Evolutionary conservation across 2,329 filamentous ascomycete species (phyloP), one percentile per base, ranked within the genome.

Genomic region (Cladosporium austrohemisphaericum): DNA sequence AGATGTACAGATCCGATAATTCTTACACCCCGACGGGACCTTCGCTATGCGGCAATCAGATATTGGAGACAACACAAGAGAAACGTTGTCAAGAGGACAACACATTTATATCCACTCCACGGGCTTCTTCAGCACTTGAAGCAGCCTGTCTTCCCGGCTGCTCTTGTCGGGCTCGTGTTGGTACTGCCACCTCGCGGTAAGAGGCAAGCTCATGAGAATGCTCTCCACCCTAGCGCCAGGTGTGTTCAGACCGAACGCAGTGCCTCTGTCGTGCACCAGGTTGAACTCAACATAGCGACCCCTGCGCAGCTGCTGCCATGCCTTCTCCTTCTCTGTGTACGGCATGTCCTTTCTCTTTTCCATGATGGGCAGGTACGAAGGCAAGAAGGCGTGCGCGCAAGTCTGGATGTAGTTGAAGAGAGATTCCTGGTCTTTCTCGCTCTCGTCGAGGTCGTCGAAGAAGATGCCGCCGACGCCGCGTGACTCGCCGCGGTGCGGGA

Each of bases 271-370:
- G 71, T 98, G 91, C 49, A 98, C 89, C 29, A 98, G 78, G 71
- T 98, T 98, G 71, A 98, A 98, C 71, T 98, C 93, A 55, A 98
- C 93, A 67, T 98, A 98, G 62, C 90, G 79, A n/a, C 93, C 93
- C 57, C 93, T 77, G 41, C 93, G 80, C 55, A 98, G 77, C 74
- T 97, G 93, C 73, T 98, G 93, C 93, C 93, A 98, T 57, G 88
- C 82, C 75, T 95, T 96, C 72, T 96, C 87, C 58, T 84, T 77
- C 40, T 86, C 84, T 0, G 83, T 91, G 62, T 83, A 98, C 0
- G 88, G 83, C 89, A 96, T 90, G 61, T 95, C 86, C 75, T 95
- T 97, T 58, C 93, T 77, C 67, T 79, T 84, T 65, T 90, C 80
- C 52, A 98, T 77, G 57, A 98, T 95, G 22, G 93, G 92, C 1